A percentile compares a stretch with the other conserved stretches of the same genome.
These are phyloP conservation scores for Penium margaritaceum DNA, from an alignment of 139 green algal genomes.

Conservation along the genomic window DNA sequence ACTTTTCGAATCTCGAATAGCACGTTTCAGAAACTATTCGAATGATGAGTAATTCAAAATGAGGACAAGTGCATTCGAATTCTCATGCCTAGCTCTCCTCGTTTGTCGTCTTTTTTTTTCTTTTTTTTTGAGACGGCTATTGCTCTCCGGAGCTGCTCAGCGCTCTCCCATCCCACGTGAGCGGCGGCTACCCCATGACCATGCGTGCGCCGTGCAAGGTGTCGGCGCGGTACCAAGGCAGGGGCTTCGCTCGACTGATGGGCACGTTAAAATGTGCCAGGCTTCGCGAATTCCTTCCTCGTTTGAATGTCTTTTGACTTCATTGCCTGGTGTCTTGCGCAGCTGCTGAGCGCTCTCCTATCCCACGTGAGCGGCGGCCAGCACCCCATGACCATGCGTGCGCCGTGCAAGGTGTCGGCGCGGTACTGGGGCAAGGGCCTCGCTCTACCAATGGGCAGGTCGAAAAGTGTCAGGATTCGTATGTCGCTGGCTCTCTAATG, in stretches of 20 bases:
- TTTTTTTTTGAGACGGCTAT: too few relatives aligned
- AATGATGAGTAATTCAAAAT: too few relatives aligned
- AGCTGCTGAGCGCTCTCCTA: conserved; percentile 69
- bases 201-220: conserved; percentile 62
- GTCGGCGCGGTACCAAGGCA: background rate
- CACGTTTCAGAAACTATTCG: too few relatives aligned
- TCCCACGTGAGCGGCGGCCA: conserved; percentile 64
- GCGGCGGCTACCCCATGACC: conserved; percentile 67
- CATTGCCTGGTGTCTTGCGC: too few relatives aligned
- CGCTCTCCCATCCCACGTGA: conserved; percentile 69
- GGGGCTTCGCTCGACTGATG: background rate
- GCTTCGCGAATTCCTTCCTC: background rate
- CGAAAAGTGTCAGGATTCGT: too few relatives aligned
- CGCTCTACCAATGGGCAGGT: too few relatives aligned
- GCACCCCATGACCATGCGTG: conserved; percentile 65
- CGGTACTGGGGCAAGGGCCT: too few relatives aligned
- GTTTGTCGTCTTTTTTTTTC: background rate
- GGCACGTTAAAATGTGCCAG: background rate
- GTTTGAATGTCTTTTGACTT: background rate
- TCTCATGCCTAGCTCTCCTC: too few relatives aligned
- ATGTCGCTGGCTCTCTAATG: too few relatives aligned
- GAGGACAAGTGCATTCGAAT: too few relatives aligned
- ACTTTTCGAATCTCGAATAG: too few relatives aligned
- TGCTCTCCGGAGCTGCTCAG: conserved; percentile 60
- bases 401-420: conserved; percentile 55